Base-by-base conservation (phyloP, 257 asterid genomes). In the Rauvolfia tetraphylla region DNA sequence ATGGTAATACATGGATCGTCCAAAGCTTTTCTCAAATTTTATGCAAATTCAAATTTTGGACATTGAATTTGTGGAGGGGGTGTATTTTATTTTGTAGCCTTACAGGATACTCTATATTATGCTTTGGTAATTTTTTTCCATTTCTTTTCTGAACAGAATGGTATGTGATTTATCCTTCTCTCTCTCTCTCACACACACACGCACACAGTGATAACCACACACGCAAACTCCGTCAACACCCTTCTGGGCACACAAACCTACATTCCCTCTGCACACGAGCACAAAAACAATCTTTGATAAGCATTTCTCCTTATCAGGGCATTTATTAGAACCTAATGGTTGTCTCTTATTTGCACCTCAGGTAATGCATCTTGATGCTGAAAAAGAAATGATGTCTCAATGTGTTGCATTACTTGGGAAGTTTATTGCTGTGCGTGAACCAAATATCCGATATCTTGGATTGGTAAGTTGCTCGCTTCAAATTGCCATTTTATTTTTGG, bases 321-420 rank as follows among this genome's bases (percentile, higher is more conserved):
- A 67, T 36, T 38, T 66, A 11, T 44, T 1, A 38, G 17, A 22
- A 67, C 25, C 23, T 33, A 38, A 38, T 67, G 48, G 23, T 38
- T 67, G 15, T 67, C 18, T 23, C 10, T 67, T 20, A 65, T 48
- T 10, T 33, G 31, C 10, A 4, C 33, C 33, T 62, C 81, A 93
- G 98, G 98, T 93, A 88, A 93, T 93, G 98, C 98, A 93, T 88
- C 96, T 93, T 78, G 98, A 93, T 89, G 98, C 98, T 9, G 98
- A 93, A 81, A 91, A 90, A 81, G 98, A 93, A 84, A 93, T 93
- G 97, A 93, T 93, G 96, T 93, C 97, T 65, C 98, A 93, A 78
- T 93, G 98, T 90, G 96, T 93, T 80, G 98, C 98, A 53, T 78
- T 93, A 86, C 97, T 93, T 63, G 98, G 98, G 79, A 93, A 93